These are phyloP conservation scores for Urtica urens DNA, from an alignment of 306 rosid species.

Conservation along the genomic window DNA sequence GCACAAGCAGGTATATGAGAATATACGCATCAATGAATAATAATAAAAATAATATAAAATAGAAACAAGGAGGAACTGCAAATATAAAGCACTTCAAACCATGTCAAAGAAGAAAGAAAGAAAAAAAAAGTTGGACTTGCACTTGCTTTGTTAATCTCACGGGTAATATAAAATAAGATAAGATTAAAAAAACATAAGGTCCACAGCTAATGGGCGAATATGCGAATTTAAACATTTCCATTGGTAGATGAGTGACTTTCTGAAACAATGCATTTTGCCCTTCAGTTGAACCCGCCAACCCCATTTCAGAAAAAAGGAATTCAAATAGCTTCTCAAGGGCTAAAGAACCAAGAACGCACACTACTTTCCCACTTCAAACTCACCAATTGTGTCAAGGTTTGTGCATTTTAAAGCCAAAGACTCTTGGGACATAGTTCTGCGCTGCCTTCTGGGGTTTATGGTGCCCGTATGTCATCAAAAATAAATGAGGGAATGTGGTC, in stretches of 20 bases:
- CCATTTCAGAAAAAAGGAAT: constrained; percentile 2
- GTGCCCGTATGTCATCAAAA: constrained; percentile 71
- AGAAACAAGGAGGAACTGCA: background rate
- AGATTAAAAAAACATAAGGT: constrained; percentile 2
- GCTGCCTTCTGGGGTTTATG: constrained; percentile 63
- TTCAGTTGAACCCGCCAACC: constrained; percentile 4
- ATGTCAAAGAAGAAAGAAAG: background rate
- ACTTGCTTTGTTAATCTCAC: constrained; percentile 28
- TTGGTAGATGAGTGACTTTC: constrained; percentile 17
- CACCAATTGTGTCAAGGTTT: constrained; percentile 40
- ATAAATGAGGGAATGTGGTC: constrained; percentile 69
- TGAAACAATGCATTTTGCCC: constrained; percentile 20
- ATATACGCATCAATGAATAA: background rate
- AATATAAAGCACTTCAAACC: background rate
- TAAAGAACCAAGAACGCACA: constrained; percentile 13
- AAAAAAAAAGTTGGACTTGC: constrained; percentile 19
- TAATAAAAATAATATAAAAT: background rate
- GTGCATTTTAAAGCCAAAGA: constrained; percentile 80
- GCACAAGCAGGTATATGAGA: background rate
- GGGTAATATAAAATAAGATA: constrained; percentile 22
- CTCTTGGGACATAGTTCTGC: constrained; percentile 66
- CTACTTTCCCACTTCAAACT: constrained; percentile 4
- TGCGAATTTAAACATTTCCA: constrained; percentile 24
- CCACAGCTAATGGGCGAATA: constrained; percentile 21
- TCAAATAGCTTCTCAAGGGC: constrained; percentile 12